Evolutionary conservation across 163 green algal species (phyloP).

Genomic region (Trebouxia gelatinosa): DNA sequence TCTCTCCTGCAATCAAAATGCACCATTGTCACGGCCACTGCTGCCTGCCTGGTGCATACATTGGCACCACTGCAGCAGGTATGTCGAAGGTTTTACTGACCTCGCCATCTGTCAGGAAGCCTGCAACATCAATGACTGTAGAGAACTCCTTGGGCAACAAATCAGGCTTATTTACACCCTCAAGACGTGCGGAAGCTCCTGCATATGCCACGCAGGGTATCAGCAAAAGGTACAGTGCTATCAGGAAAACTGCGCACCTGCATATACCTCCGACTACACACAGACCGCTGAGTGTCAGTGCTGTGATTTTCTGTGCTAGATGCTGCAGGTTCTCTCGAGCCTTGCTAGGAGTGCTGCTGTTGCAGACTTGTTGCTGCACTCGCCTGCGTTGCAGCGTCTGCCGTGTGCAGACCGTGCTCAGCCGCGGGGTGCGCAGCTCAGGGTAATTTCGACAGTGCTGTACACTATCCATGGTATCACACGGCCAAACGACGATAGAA

Average conservation of each 20-base stretch:
- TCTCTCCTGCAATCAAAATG: slow-evolving; percentile 58
- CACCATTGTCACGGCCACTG: background rate
- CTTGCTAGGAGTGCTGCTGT: no score
- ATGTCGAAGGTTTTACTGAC: slow-evolving; percentile 36
- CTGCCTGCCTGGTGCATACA: background rate
- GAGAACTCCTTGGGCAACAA: slow-evolving; percentile 82
- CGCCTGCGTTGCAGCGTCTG: no score
- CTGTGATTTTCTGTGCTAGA: background rate
- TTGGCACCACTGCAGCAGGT: background rate
- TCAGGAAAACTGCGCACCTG: background rate
- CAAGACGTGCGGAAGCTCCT: slow-evolving; percentile 67
- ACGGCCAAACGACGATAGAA: no score
- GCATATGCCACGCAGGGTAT: no score
- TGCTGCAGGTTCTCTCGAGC: background rate
- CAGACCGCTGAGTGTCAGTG: background rate
- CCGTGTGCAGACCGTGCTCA: no score
- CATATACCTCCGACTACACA: slow-evolving; percentile 1
- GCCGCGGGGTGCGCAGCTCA: no score
- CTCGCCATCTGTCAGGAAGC: slow-evolving; percentile 90
- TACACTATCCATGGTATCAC: no score
- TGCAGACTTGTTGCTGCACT: no score
- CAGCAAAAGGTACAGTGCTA: no score
- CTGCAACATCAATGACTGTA: slow-evolving; percentile 93
- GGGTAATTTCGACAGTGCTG: no score
- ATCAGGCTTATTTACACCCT: slow-evolving; percentile 95